Conservation (phyloP, 2,329 filamentous ascomycete species). For the Aureobasidium sp. region DNA sequence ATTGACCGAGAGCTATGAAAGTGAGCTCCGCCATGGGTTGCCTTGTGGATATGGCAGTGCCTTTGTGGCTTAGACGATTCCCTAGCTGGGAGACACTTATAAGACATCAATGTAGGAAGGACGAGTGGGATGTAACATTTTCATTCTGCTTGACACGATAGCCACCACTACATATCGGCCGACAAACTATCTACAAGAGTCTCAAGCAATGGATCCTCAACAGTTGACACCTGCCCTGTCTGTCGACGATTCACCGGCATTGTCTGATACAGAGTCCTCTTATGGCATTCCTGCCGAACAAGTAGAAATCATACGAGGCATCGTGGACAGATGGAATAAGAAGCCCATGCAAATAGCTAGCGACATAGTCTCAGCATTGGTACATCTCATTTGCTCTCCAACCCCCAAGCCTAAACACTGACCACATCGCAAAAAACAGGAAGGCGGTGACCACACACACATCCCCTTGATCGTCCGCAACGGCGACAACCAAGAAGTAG, state of each 20-base stretch:
- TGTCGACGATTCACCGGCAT: slow-evolving; percentile 1
- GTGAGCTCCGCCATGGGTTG: neutral
- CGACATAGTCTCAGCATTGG: slow-evolving; percentile 18
- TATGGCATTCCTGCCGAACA: slow-evolving; percentile 8
- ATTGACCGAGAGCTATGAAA: neutral
- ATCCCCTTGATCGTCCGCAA: slow-evolving; percentile 20
- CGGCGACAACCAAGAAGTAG: slow-evolving; percentile 18
- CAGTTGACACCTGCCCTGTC: slow-evolving; percentile 1
- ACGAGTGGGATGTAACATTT: neutral
- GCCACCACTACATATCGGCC: no score
- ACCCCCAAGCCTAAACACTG: no score
- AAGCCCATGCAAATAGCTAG: slow-evolving; percentile 20
- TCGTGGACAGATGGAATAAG: slow-evolving; percentile 20
- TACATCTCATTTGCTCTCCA: neutral
- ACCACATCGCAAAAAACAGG: neutral
- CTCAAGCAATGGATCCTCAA: slow-evolving; percentile 1
- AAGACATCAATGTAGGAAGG: neutral
- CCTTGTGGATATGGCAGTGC: neutral
- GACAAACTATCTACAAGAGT: neutral
- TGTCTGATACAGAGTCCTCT: neutral
- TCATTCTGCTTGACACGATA: neutral
- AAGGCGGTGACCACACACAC: slow-evolving; percentile 19
- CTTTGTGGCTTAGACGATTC: slow-evolving; percentile 10
- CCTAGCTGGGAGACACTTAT: neutral
- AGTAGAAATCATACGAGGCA: slow-evolving; percentile 18